phyloP scores from a whole-genome alignment of 2,329 filamentous ascomycete genomes.

The Talaromyces sp. region DNA sequence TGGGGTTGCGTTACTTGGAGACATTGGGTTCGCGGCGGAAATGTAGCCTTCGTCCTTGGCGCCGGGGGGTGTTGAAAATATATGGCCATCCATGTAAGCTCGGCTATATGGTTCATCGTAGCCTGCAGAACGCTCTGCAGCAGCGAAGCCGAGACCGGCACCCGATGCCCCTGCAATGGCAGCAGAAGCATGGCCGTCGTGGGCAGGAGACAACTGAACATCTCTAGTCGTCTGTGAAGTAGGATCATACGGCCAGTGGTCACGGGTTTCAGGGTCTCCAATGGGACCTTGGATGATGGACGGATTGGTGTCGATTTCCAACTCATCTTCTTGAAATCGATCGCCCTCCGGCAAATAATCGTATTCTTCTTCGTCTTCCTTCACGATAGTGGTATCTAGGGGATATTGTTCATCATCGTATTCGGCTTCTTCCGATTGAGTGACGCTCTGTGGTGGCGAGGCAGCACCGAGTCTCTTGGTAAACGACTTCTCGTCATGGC shows the following conservation, averaged over 20 bases:
- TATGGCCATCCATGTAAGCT: conserved; percentile 38
- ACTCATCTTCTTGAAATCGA: conserved; percentile 43
- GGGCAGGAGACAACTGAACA: conserved; percentile 30
- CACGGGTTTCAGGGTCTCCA: conserved; percentile 50
- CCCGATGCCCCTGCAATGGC: conserved; percentile 22
- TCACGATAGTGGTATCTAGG: conserved; percentile 66
- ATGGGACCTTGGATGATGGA: conserved; percentile 75
- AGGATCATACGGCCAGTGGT: conserved; percentile 54
- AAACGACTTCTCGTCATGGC: conserved; percentile 34
- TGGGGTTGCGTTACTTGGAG: conserved; percentile 44
- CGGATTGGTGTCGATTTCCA: conserved; percentile 75
- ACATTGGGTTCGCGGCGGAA: conserved; percentile 63
- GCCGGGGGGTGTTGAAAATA: conserved; percentile 53
- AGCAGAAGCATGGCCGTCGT: conserved; percentile 23
- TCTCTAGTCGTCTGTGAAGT: conserved; percentile 49
- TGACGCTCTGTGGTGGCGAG: conserved; percentile 54
- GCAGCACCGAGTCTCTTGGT: conserved; percentile 37
- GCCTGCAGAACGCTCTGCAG: conserved; percentile 46
- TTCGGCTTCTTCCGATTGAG: conserved; percentile 39
- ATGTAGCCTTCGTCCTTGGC: conserved; percentile 88
- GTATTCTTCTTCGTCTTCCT: conserved; percentile 54
- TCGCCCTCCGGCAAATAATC: conserved; percentile 69
- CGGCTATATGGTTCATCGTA: conserved; percentile 63
- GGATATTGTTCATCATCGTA: conserved; percentile 44
- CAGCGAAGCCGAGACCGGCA: conserved; percentile 46